Percentiles rank a stretch among this genome's conserved stretches.
phyloP scores from a whole-genome alignment of 2,329 filamentous ascomycete species.

The Malbranchea zuffiana region DNA sequence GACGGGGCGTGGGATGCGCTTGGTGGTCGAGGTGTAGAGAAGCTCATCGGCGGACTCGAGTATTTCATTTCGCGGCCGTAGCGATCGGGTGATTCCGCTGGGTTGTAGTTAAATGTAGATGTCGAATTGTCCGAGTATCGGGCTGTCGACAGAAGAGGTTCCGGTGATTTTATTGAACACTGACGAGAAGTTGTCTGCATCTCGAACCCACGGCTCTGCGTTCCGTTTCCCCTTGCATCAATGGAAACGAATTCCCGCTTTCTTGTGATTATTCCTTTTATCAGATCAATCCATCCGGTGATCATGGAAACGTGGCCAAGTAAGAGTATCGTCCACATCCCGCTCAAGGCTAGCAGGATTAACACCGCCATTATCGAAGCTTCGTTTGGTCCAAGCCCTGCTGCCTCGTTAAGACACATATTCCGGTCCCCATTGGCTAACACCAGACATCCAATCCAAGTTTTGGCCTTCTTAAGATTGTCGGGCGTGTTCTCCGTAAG shows the following conservation, averaged over 20 bases:
- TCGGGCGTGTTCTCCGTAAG: slow-evolving; percentile 49
- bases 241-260: slow-evolving; percentile 77
- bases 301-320: slow-evolving; percentile 79
- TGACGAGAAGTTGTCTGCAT: slow-evolving; percentile 47
- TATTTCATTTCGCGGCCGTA: slow-evolving; percentile 39
- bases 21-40: slow-evolving; percentile 38
- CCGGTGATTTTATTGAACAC: slow-evolving; percentile 24
- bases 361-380: slow-evolving; percentile 70
- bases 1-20: slow-evolving; percentile 17
- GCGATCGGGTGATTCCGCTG: slow-evolving; percentile 20
- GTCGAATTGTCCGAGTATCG: slow-evolving; percentile 18
- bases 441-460: slow-evolving; percentile 66
- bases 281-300: slow-evolving; percentile 64
- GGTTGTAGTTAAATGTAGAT: slow-evolving; percentile 11
- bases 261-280: slow-evolving; percentile 38
- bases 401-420: slow-evolving; percentile 52
- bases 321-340: slow-evolving; percentile 73
- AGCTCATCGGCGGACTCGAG: slow-evolving; percentile 38
- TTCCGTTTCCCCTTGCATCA: slow-evolving; percentile 58
- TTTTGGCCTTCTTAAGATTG: slow-evolving; percentile 44
- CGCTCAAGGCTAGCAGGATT: slow-evolving; percentile 72
- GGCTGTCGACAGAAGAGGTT: slow-evolving; percentile 23
- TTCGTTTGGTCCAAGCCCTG: slow-evolving; percentile 58
- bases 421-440: slow-evolving; percentile 48
- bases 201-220: slow-evolving; percentile 63